Conservation (phyloP, 78 protist genomes). For the Goniomonas avonlea region DNA sequence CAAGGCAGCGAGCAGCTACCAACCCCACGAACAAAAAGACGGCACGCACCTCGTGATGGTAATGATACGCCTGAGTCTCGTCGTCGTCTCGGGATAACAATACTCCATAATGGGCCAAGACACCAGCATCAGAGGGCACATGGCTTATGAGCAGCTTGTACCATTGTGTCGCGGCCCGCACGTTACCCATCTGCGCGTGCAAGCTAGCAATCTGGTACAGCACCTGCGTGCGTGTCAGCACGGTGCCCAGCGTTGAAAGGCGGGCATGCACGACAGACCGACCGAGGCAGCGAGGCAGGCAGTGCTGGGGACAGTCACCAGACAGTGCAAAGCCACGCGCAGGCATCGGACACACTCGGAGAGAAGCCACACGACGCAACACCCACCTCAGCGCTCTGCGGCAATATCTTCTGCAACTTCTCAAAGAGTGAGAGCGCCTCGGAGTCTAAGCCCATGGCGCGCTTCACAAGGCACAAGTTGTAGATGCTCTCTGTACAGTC, state of each 20-base stretch:
- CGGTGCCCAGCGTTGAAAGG: too few species aligned
- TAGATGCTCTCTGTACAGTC: constrained; percentile 69
- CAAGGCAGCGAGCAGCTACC: too few species aligned
- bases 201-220: constrained; percentile 25
- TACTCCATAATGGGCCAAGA: too few species aligned
- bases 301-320: too few species aligned
- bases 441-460: constrained; percentile 27
- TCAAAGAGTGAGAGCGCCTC: constrained; percentile 44
- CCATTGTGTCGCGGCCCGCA: too few species aligned
- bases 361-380: too few species aligned
- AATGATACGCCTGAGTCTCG: constrained; percentile 51
- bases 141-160: constrained; percentile 17
- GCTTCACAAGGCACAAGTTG: constrained; percentile 55
- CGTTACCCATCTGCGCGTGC: neutral
- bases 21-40: neutral
- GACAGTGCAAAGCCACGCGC: too few species aligned
- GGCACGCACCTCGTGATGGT: constrained; percentile 48
- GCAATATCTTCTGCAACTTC: constrained; percentile 36
- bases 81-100: too few species aligned
- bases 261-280: too few species aligned
- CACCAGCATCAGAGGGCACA: constrained; percentile 55
- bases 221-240: too few species aligned
- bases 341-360: too few species aligned
- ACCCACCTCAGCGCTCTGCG: constrained; percentile 38
- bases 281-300: too few species aligned